Base-by-base conservation (phyloP, 345 rosid genomes). In the Eucalyptus polyanthemos region DNA sequence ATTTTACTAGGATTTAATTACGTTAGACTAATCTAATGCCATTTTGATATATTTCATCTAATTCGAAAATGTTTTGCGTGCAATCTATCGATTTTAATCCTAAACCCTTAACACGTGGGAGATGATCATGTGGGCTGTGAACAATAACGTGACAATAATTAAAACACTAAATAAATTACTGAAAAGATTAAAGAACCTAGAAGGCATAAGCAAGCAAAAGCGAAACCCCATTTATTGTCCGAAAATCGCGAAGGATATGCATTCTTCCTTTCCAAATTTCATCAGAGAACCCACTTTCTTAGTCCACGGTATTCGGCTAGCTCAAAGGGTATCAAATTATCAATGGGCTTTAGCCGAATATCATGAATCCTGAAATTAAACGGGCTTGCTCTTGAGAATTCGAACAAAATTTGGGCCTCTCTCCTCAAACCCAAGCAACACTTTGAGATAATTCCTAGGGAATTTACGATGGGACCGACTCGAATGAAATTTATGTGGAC, bases 111-210 rank as follows among this genome's bases (percentile, higher is more conserved):
- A 58, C 65, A 58, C 12, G 14, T 10, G 65, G 1, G 29, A 25
- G 60, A 8, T 54, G 60, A 54, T 21, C 11, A 54, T 8, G 27
- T 54, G 60, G 27, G 27, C 1, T 0, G 6, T 0, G 3, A 54
- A 54, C 60, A 54, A 22, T 22, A 54, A 54, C 0, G 27, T 21
- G 5, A 21, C 27, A 22, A 22, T 54, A 54, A 54, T 54, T 9
- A 21, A 54, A 54, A 22, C 27, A 24, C n/a, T 25, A 58, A 58
- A 54, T 54, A 19, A 54, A 54, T 54, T 54, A 54, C 60, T 22
- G 25, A 54, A 58, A 58, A 24, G 65, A 58, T 58, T 58, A 24
- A 58, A 58, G 65, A 58, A 58, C 65, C 29, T 58, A 24, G 65
- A 24, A 58, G 65, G 65, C 65, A 58, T 58, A 58, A 58, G 62